Base-by-base conservation (phyloP, 495 filamentous ascomycete genomes). In the Lindgomyces ingoldianus region DNA sequence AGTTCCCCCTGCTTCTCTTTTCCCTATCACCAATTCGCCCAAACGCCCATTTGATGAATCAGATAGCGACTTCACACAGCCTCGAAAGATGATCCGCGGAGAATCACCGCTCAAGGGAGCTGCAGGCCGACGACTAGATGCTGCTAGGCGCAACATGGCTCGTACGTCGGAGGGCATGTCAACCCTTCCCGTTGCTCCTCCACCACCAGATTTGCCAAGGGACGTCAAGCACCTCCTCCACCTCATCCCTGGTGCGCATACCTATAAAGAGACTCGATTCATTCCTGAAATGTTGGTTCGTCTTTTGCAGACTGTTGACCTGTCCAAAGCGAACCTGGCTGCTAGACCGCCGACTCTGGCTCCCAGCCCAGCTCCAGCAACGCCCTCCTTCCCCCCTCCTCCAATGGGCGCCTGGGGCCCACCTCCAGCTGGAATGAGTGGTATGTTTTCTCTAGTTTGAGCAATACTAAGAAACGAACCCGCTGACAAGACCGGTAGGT, bases 31-130 rank as follows among this genome's bases (percentile, higher is more conserved):
- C 3, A 85, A 86, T 57, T 93, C 90, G 4, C 91, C 91, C 0
- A 96, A 96, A 71, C 81, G 91, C 11, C 82, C 89, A 9, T 60
- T 75, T 8, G 91, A 94, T 48, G 90, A 91, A 25, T 83, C 82
- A 24, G 91, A 93, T 36, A 80, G 77, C 62, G 91, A 93, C 45
- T 68, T 70, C 25, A 77, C 61, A 42, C 87, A 70, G 42, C 91
- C 92, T 2, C 87, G 92, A 46, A 98, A 98, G 72, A 77, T 93
- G 53, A 79, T 81, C 50, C 87, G 94, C 21, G 90, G 86, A 22
- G 92, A 89, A 49, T 96, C 91, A 16, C 93, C 95, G 0, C 80
- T 98, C 25, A 96, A 94, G 74, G 89, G 88, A 11, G 87, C 87
- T 1, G 91, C 93, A 19, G 88, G 89, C 39, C 86, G 92, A 39